A percentile compares a stretch with the other conserved stretches of the same genome.
These are phyloP conservation scores for Nicotiana tabacum DNA, from an alignment of 257 asterid genomes.

Conservation along the genomic window DNA sequence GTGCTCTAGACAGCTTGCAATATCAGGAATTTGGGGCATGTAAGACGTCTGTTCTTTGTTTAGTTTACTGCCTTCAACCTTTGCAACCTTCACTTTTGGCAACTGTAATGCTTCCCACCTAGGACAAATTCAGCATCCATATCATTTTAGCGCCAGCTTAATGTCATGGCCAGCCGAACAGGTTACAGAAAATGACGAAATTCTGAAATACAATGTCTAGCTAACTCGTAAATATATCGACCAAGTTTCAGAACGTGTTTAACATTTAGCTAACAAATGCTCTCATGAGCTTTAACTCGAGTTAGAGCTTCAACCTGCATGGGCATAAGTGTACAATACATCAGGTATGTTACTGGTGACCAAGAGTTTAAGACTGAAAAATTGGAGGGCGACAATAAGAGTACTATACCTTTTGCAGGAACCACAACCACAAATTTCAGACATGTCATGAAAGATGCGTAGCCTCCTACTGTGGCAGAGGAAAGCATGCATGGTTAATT, in stretches of 20 bases:
- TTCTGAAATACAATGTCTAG: not conserved
- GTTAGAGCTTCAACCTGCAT: not conserved
- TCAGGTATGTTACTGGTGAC: not conserved
- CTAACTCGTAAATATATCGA: not conserved
- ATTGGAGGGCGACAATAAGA: not conserved
- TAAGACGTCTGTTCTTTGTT: slow-evolving; percentile 64
- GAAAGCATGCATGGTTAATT: not conserved
- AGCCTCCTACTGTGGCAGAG: not conserved
- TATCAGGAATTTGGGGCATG: slow-evolving; percentile 94
- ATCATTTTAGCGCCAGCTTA: not conserved
- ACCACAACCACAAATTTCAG: too few relatives aligned
- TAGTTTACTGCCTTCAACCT: slow-evolving; percentile 38
- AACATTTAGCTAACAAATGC: not conserved
- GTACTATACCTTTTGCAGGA: not conserved
- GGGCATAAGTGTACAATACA: not conserved
- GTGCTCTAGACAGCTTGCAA: slow-evolving; percentile 61
- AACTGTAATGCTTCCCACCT: slow-evolving; percentile 88
- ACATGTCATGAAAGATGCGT: not conserved
- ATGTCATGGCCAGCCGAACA: not conserved
- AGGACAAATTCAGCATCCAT: slow-evolving; percentile 7
- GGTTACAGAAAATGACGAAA: not conserved
- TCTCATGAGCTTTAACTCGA: not conserved
- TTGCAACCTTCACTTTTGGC: slow-evolving; percentile 70
- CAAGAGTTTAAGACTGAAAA: not conserved
- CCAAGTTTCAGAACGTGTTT: not conserved